Percentiles rank a stretch among this genome's conserved stretches.
phyloP scores from a whole-genome alignment of 1,139 yeast species.

The Tardiomyces digboiensis region DNA sequence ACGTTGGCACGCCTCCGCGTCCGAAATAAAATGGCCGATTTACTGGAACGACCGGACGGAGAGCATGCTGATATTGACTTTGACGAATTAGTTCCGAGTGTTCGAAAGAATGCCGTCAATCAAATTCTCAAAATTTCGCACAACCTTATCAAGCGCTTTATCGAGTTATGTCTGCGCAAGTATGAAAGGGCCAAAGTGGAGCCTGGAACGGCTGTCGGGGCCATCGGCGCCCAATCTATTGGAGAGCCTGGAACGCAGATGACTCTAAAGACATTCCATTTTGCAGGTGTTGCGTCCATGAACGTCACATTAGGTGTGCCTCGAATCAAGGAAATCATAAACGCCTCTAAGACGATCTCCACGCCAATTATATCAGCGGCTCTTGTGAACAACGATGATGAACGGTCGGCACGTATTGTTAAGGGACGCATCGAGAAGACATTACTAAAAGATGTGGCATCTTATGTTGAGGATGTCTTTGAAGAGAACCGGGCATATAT shows the following conservation, averaged over 20 bases:
- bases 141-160: constrained; percentile 89
- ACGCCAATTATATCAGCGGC: constrained; percentile 98
- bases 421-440: constrained; percentile 98
- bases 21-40: constrained; percentile 38
- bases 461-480: constrained; percentile 92
- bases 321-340: constrained; percentile 96
- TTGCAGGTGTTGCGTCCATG: constrained; percentile 99
- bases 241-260: constrained; percentile 99
- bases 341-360: constrained; percentile 95
- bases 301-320: constrained; percentile 99
- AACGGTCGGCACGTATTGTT: constrained; percentile 91
- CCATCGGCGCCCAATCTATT: constrained; percentile 96
- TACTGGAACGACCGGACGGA: constrained; percentile 36
- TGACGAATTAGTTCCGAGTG: constrained; percentile 37
- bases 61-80: constrained; percentile 34
- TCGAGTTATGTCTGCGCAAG: constrained; percentile 87
- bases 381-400: constrained; percentile 87
- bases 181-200: constrained; percentile 90
- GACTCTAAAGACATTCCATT: constrained; percentile 99
- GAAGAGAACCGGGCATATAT: constrained; percentile 97
- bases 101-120: constrained; percentile 87
- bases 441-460: constrained; percentile 86
- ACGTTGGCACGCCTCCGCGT: constrained; percentile 49
- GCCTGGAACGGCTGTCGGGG: constrained; percentile 99
- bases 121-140: constrained; percentile 83